Percentiles rank a stretch among this genome's conserved stretches.
Conservation (phyloP, 768 basidiomycete species). For the Polyporus arcularius region DNA sequence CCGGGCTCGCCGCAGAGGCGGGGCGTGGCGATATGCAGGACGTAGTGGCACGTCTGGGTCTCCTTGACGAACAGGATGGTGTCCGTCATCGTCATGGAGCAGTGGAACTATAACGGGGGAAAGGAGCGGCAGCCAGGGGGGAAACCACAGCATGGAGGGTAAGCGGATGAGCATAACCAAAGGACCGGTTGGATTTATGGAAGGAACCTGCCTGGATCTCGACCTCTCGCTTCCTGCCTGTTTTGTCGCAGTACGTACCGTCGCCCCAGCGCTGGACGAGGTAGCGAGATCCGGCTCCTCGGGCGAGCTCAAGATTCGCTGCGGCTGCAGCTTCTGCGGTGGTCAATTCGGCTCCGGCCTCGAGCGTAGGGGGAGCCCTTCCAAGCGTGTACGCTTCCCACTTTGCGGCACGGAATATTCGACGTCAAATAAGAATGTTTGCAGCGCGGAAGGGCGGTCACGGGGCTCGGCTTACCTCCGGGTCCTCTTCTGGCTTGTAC, state of each 20-base stretch:
- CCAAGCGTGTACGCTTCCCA: constrained; percentile 81
- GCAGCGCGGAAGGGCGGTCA: constrained; percentile 17
- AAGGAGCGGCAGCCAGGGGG: background rate
- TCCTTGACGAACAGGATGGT: constrained; percentile 91
- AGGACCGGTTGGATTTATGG: constrained; percentile 11
- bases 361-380: constrained; percentile 60
- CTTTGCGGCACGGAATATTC: constrained; percentile 35
- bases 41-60: constrained; percentile 91
- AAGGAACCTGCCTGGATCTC: constrained; percentile 82
- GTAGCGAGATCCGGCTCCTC: constrained; percentile 83
- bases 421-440: constrained; percentile 16
- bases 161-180: background rate
- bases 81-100: constrained; percentile 93
- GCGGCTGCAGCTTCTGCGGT: constrained; percentile 65
- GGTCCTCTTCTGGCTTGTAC: constrained; percentile 83
- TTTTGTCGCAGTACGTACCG: constrained; percentile 93
- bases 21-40: constrained; percentile 92
- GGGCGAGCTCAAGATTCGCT: constrained; percentile 75
- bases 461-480: constrained; percentile 55
- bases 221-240: constrained; percentile 81
- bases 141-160: constrained; percentile 8
- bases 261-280: constrained; percentile 91
- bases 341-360: constrained; percentile 63
- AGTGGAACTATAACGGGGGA: constrained; percentile 70
- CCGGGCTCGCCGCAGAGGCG: constrained; percentile 92